These are phyloP conservation scores for Suhomyces xylopsoci DNA, from an alignment of 805 yeast species.

Conservation along the genomic window DNA sequence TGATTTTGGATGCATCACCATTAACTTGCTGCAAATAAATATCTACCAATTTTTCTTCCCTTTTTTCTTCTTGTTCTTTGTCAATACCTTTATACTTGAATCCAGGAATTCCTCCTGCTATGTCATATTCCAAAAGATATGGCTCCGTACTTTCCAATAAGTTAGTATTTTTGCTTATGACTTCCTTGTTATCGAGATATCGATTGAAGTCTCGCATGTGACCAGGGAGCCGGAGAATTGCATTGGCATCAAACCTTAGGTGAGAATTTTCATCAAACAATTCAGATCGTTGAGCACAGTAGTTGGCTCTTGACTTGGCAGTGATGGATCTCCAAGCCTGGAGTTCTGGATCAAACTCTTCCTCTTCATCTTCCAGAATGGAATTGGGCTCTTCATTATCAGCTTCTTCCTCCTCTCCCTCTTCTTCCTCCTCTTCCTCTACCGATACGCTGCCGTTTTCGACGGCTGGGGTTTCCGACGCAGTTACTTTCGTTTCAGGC, in stretches of 20 bases:
- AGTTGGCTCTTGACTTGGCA: conserved; percentile 72
- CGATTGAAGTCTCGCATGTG: conserved; percentile 63
- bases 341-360: conserved; percentile 69
- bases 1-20: conserved; percentile 21
- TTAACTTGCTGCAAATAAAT: conserved; percentile 25
- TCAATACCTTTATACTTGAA: conserved; percentile 52
- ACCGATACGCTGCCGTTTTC: conserved; percentile 19
- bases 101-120: conserved; percentile 75
- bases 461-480: conserved; percentile 14
- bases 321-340: conserved; percentile 84
- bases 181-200: conserved; percentile 39
- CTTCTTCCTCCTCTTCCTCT: conserved; percentile 33
- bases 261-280: conserved; percentile 57
- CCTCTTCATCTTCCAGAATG: conserved; percentile 43
- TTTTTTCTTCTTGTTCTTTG: conserved; percentile 36
- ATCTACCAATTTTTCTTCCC: conserved; percentile 37
- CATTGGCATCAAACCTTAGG: conserved; percentile 65
- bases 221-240: conserved; percentile 60
- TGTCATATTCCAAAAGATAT: conserved; percentile 78
- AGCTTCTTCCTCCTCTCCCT: conserved; percentile 22
- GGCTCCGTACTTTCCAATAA: conserved; percentile 57
- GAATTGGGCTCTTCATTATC: conserved; percentile 29
- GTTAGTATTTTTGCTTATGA: conserved; percentile 42
- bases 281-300: conserved; percentile 64
- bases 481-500: conserved; percentile 9